Conservation (phyloP, 257 asterid species). For the Penstemon newberryi region DNA sequence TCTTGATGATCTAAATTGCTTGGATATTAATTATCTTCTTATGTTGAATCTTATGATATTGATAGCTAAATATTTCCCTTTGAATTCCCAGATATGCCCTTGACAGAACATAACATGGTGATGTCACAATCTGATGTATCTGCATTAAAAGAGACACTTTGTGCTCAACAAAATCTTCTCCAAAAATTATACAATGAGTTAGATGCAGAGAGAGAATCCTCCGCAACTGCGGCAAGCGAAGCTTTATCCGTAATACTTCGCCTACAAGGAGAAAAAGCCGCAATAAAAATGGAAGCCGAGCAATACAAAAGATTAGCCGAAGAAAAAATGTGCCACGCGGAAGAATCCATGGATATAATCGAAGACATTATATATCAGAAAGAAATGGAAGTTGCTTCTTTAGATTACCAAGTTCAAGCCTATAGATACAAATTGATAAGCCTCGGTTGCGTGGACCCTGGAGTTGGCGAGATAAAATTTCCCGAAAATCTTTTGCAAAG, state of each 20-base stretch:
- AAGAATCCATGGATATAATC: constrained; percentile 73
- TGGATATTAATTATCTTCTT: too few species aligned
- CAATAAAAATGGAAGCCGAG: constrained; percentile 85
- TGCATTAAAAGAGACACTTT: constrained; percentile 61
- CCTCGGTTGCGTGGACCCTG: constrained; percentile 67
- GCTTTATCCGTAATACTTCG: constrained; percentile 78
- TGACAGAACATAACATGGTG: constrained; percentile 47
- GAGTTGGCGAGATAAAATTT: constrained; percentile 43
- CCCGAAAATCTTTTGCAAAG: constrained; percentile 60
- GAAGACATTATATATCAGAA: constrained; percentile 80
- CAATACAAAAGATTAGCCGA: constrained; percentile 84
- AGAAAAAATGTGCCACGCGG: constrained; percentile 83
- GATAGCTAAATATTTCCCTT: too few species aligned
- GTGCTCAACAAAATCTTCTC: constrained; percentile 74
- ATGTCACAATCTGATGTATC: constrained; percentile 47
- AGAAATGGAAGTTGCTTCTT: constrained; percentile 82
- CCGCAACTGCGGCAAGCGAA: constrained; percentile 82
- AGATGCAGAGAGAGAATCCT: constrained; percentile 91
- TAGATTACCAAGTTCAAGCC: constrained; percentile 76
- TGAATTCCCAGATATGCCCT: constrained; percentile 16
- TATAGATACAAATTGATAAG: constrained; percentile 61
- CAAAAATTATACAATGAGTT: constrained; percentile 75
- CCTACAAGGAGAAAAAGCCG: constrained; percentile 86
- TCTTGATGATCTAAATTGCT: too few species aligned
- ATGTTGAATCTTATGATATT: too few species aligned